phyloP scores from a whole-genome alignment of 2,329 filamentous ascomycete genomes.

The Juglanconis sp. region DNA sequence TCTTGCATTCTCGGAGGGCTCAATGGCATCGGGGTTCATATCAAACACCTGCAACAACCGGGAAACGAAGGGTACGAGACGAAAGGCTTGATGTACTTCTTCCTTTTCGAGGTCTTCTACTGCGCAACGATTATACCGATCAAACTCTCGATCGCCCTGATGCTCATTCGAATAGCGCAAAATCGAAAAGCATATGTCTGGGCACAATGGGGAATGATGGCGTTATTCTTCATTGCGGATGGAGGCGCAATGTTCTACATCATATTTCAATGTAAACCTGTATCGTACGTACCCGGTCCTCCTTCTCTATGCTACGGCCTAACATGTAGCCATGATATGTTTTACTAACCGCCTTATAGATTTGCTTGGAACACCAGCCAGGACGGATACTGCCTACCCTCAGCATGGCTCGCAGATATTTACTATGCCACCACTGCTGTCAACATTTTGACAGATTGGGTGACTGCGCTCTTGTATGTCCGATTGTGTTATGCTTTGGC shows the following conservation, averaged over 20 bases:
- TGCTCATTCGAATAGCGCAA: constrained; percentile 18
- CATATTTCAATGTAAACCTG: constrained; percentile 15
- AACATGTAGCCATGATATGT: not conserved
- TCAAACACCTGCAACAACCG: not conserved
- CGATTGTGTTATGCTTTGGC: not conserved
- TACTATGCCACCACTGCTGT: constrained; percentile 14
- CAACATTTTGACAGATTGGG: constrained; percentile 16
- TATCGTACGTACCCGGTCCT: not conserved
- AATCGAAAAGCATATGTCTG: constrained; percentile 14
- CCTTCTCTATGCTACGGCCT: not conserved
- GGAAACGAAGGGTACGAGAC: constrained; percentile 9
- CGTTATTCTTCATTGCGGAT: constrained; percentile 14
- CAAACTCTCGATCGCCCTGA: constrained; percentile 17
- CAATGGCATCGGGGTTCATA: constrained; percentile 12
- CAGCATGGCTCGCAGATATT: constrained; percentile 11
- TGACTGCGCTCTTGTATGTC: constrained; percentile 5
- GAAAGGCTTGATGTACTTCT: constrained; percentile 16
- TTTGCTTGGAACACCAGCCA: constrained; percentile 17
- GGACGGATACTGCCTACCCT: constrained; percentile 6
- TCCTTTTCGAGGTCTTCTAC: constrained; percentile 18
- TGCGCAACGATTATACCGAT: constrained; percentile 15
- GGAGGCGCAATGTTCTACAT: constrained; percentile 12
- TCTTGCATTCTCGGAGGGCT: constrained; percentile 11
- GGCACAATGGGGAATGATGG: constrained; percentile 15
- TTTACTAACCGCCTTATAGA: not conserved